phyloP scores from a whole-genome alignment of 768 basidiomycete genomes.

The Asterophora lycoperdoides region DNA sequence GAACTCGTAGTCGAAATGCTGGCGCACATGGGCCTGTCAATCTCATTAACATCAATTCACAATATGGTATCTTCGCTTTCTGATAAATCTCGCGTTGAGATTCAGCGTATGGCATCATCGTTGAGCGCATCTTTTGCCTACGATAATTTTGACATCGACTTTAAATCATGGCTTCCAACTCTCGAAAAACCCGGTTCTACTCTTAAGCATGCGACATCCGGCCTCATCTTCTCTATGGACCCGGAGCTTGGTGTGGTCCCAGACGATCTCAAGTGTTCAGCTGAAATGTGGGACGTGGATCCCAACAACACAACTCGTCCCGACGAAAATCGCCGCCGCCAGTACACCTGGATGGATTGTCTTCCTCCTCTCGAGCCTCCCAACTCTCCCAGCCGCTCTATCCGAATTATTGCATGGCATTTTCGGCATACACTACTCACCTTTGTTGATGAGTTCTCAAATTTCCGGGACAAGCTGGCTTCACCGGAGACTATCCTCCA shows the following conservation, averaged over 20 bases:
- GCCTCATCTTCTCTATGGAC: conserved; percentile 19
- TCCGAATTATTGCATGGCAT: conserved; percentile 10
- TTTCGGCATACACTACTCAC: conserved; percentile 9
- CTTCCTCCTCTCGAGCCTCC: background rate
- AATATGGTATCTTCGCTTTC: conserved; percentile 17
- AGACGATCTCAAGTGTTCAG: conserved; percentile 16
- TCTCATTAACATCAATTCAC: conserved; percentile 17
- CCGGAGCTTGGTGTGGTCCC: conserved; percentile 16
- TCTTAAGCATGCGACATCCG: conserved; percentile 28
- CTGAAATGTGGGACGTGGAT: conserved; percentile 26
- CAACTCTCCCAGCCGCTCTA: too few relatives aligned
- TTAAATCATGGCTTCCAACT: conserved; percentile 22
- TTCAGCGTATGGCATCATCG: conserved; percentile 17
- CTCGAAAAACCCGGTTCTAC: conserved; percentile 19
- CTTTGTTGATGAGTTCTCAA: conserved; percentile 10
- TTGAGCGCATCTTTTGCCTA: conserved; percentile 24
- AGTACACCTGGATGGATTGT: background rate
- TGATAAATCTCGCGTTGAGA: background rate
- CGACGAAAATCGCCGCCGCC: background rate
- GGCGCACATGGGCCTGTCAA: conserved; percentile 21
- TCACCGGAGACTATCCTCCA: conserved; percentile 13
- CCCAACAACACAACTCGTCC: conserved; percentile 15
- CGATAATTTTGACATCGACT: conserved; percentile 36
- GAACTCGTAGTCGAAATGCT: conserved; percentile 23
- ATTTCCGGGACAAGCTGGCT: conserved; percentile 11